Base-by-base conservation (phyloP, 2,329 filamentous ascomycete species). In the Colletotrichum siamense region DNA sequence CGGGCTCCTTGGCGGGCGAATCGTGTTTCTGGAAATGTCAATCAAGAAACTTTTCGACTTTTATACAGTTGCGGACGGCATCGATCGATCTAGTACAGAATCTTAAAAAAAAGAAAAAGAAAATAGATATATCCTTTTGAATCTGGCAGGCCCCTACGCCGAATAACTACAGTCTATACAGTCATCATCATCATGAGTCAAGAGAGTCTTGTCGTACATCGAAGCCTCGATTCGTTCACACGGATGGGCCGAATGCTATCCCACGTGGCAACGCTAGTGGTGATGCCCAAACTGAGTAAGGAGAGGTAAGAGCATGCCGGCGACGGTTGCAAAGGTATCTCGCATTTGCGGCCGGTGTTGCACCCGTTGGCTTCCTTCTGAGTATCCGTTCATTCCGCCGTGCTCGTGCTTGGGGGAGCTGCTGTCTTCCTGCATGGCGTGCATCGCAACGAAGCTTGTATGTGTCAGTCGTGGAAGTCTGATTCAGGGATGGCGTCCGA, bases 381-480 rank as follows among this genome's bases (percentile, higher is more conserved):
- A 70, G 81, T 91, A 92, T 68, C 92, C 89, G 77, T 93, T 92
- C 44, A 85, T 82, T 7, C 83, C 81, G 68, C 87, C 84, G 73
- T 91, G 87, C n/a, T 92, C 88, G 78, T 92, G 89, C 68, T 86
- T 84, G 34, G 89, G 86, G 3, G 86, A 83, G 10, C 85, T 84
- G 68, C 88, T 87, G 26, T 93, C 91, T 81, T 98, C 96, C 82
- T 98, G 95, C 95, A 99, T 98, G 1, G 96, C 96, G 82, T 99
- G 97, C 96, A 99, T 98, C 1, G 97, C 97, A 59, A 99, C 97
- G 82, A 99, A 98, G 80, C 95, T 18, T 32, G 62, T 74, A 28
- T 77, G 70, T 71, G 10, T 49, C 13, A 15, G 30, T 30, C n/a
- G n/a, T 18, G n/a, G 26, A 24, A 62, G 8, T 36, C 30, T n/a